Conservation (phyloP, 129 eudicot species). For the Lactuca sativa region DNA sequence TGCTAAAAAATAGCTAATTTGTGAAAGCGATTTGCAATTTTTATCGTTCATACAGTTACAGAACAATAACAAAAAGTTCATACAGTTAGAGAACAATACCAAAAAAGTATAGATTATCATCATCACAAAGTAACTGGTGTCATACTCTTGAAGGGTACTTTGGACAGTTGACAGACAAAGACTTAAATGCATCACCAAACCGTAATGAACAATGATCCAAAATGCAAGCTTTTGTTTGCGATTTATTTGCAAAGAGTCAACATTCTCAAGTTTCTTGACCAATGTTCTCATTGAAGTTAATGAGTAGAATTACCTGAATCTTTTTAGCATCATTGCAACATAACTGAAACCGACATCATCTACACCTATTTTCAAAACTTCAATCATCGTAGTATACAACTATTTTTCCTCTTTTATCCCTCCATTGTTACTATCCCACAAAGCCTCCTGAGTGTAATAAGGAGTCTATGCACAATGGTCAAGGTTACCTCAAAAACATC, state of each 20-base stretch:
- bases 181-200: constrained; percentile 89
- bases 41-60: no score
- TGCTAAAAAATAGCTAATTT: no score
- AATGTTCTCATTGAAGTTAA: constrained; percentile 38
- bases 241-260: constrained; percentile 75
- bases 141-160: not conserved
- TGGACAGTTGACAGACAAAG: constrained; percentile 1
- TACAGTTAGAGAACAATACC: no score
- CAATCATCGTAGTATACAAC: constrained; percentile 53
- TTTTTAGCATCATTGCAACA: constrained; percentile 75
- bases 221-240: constrained; percentile 83
- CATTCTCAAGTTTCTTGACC: constrained; percentile 73
- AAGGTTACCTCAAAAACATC: constrained; percentile 18
- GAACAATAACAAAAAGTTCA: no score
- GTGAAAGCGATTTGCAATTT: no score
- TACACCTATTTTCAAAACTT: constrained; percentile 59
- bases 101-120: no score
- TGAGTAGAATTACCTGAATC: constrained; percentile 48
- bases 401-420: constrained; percentile 46
- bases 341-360: constrained; percentile 66
- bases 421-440: constrained; percentile 32
- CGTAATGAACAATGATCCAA: constrained; percentile 89
- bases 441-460: constrained; percentile 48
- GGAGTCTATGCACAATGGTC: constrained; percentile 59
- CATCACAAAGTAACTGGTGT: no score